Base-by-base conservation (phyloP, 2,329 filamentous ascomycete genomes). In the Paracoccidioides brasiliensis region DNA sequence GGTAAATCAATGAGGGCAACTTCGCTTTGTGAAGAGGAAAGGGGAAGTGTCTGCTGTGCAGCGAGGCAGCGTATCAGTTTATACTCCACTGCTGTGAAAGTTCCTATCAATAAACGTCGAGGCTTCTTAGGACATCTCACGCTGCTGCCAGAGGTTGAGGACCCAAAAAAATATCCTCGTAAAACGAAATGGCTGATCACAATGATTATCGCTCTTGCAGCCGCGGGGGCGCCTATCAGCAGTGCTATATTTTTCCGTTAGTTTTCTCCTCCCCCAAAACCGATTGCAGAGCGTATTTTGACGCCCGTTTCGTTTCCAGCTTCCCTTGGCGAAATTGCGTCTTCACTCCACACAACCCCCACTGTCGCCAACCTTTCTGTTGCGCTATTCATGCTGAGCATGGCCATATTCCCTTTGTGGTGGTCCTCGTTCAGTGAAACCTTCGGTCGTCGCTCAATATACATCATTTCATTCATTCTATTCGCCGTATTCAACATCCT, bases 161-260 rank as follows among this genome's bases (percentile, higher is more conserved):
- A 84, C 37, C 86, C 90, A 0, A 82, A 84, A 57, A 80, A 88
- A 52, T 95, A 95, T 66, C 73, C 78, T 9, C 79, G 80, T 38
- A 78, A 73, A 52, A 88, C 81, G 12, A 95, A 95, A 80, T 95
- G 90, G 90, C 78, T 81, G 58, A 83, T 96, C 60, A 95, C 90
- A 0, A 75, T 82, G 40, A 80, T 91, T 50, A 80, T 95, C 48
- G 85, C 89, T 1, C 66, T 90, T 14, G 88, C 88, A 2, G 89
- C 82, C 1, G 82, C 84, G 12, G 86, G 82, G 0, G 88, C 86
- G 0, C 90, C 90, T 0, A 82, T 95, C 73, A 90, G 90, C 0
- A 90, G 86, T 33, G 81, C 85, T 1, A 90, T 95, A 55, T 83
- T 95, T 56, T 85, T 91, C 62, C 89, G 85, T 88, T 70, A 71